These are phyloP conservation scores for Crithidia bombi DNA, from an alignment of 208 protist species.

Conservation along the genomic window DNA sequence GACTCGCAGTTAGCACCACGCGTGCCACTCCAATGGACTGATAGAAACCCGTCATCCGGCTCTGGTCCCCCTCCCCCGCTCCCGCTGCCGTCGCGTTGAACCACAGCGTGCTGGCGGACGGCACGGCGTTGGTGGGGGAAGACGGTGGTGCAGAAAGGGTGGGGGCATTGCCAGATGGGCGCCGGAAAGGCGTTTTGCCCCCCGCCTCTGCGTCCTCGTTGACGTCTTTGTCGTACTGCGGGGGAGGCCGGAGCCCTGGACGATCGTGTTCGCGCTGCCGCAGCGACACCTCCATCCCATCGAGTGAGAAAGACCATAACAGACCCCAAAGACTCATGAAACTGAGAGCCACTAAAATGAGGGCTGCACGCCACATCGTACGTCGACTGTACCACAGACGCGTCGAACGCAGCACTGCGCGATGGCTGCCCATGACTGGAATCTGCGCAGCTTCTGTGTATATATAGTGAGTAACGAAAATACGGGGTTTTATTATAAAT, in stretches of 20 bases:
- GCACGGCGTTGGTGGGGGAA: neutral
- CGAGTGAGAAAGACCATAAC: neutral
- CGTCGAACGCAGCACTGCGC: neutral
- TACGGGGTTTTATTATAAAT: no score
- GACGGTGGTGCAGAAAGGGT: no score
- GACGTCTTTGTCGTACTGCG: neutral
- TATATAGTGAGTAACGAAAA: neutral
- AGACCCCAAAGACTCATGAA: neutral
- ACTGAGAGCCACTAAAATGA: neutral
- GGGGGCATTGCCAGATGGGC: neutral
- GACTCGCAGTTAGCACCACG: conserved; percentile 15
- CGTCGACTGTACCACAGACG: conserved; percentile 14
- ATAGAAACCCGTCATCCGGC: neutral
- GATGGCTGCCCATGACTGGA: neutral
- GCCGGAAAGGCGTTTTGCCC: conserved; percentile 4
- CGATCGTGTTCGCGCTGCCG: neutral
- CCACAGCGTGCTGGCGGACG: neutral
- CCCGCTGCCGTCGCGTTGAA: neutral
- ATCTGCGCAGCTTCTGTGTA: neutral
- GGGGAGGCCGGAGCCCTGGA: neutral
- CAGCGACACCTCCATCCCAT: neutral
- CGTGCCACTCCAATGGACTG: conserved; percentile 17
- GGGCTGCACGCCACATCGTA: neutral
- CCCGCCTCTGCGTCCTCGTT: neutral
- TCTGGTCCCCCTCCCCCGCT: neutral